Evolutionary conservation across 345 rosid genomes (phyloP).

Genomic region (Aquilaria yunnanensis): DNA sequence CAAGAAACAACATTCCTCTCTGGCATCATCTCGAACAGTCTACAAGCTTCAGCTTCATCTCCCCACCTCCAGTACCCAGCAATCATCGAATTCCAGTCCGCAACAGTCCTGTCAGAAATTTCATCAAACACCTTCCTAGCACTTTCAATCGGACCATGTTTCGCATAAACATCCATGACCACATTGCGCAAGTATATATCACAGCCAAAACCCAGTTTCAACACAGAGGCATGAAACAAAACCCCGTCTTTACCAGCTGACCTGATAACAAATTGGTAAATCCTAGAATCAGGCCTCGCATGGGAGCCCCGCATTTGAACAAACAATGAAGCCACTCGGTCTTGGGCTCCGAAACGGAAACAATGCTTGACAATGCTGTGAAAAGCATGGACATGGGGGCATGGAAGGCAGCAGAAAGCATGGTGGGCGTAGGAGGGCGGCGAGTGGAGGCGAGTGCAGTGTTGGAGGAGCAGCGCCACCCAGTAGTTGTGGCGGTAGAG

Average conservation of each 20-base stretch:
- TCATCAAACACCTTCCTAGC: conserved; percentile 54
- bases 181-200: conserved; percentile 32
- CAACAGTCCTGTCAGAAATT: conserved; percentile 34
- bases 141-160: conserved; percentile 19
- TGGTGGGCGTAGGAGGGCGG: conserved; percentile 19
- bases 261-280: conserved; percentile 33
- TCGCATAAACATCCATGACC: conserved; percentile 25
- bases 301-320: conserved; percentile 10
- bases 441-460: conserved; percentile 28
- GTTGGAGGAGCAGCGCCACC: conserved; percentile 21
- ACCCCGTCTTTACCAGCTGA: conserved; percentile 22
- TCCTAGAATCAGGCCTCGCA: conserved; percentile 21
- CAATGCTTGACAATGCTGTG: conserved; percentile 22
- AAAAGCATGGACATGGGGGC: conserved; percentile 17
- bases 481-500: conserved; percentile 27
- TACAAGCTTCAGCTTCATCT: conserved; percentile 24
- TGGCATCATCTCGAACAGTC: conserved; percentile 27
- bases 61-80: conserved; percentile 42
- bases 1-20: conserved; percentile 34
- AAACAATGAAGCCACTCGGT: conserved; percentile 20
- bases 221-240: conserved; percentile 27
- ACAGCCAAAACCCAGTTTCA: conserved; percentile 24
- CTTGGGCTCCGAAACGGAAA: conserved; percentile 15
- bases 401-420: conserved; percentile 15
- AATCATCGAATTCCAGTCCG: conserved; percentile 50